A percentile compares a stretch with the other conserved stretches of the same genome.
These are phyloP conservation scores for Boletus semigastroideus DNA, from an alignment of 1,284 basidiomycete species.

Conservation along the genomic window DNA sequence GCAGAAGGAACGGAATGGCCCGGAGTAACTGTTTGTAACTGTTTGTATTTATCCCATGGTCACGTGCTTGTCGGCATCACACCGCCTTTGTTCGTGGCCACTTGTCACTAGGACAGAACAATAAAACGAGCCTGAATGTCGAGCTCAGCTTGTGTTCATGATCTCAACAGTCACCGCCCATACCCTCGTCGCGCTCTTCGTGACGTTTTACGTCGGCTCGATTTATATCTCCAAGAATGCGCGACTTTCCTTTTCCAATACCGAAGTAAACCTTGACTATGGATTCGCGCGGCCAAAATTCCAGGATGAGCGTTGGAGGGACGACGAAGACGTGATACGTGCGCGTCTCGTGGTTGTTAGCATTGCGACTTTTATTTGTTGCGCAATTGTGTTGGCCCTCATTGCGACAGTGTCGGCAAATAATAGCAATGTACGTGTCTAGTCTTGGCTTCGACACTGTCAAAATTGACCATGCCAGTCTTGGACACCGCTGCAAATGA, in stretches of 20 bases:
- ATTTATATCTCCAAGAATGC: slow-evolving; percentile 60
- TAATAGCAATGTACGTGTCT: slow-evolving; percentile 31
- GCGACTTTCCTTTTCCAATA: slow-evolving; percentile 47
- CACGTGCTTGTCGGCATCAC: no score
- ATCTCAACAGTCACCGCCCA: slow-evolving; percentile 41
- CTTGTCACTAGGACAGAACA: slow-evolving; percentile 8
- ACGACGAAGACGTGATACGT: slow-evolving; percentile 73
- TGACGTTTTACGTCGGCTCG: slow-evolving; percentile 59
- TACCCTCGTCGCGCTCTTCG: slow-evolving; percentile 47
- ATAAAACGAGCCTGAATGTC: slow-evolving; percentile 14
- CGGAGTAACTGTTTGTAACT: slow-evolving; percentile 23
- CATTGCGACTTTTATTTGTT: slow-evolving; percentile 55
- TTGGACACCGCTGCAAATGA: slow-evolving; percentile 14
- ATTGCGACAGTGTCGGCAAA: slow-evolving; percentile 31
- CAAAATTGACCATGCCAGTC: slow-evolving; percentile 16
- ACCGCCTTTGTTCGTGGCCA: no score
- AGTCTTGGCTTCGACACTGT: neutral
- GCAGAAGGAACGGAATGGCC: slow-evolving; percentile 18
- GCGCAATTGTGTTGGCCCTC: slow-evolving; percentile 42
- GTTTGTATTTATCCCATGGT: slow-evolving; percentile 23
- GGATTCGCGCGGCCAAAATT: slow-evolving; percentile 31
- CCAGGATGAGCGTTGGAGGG: slow-evolving; percentile 53
- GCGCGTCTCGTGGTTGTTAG: slow-evolving; percentile 62
- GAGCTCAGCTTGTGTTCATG: slow-evolving; percentile 16
- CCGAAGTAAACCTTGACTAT: slow-evolving; percentile 26